Base-by-base conservation (phyloP, 2,329 filamentous ascomycete species). In the Fusarium incarnatum region DNA sequence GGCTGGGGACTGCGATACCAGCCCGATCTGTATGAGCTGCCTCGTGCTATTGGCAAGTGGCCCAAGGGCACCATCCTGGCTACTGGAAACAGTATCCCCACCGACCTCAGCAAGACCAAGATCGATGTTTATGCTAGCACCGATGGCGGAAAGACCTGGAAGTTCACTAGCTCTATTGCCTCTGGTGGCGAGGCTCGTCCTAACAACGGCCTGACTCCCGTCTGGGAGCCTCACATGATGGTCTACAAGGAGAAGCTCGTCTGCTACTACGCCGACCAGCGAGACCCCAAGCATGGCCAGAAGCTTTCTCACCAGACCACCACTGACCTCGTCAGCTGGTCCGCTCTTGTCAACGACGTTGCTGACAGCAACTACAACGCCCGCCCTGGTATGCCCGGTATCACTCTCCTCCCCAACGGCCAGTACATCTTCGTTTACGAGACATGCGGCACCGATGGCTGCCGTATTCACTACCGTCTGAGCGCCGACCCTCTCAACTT, bases 171-270 rank as follows among this genome's bases (percentile, higher is more conserved):
- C 62, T 85, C 88, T 69, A 86, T 93, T 46, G 90, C 90, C 1
- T 80, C 82, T 3, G 91, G 91, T 34, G 89, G 89, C n/a, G 83
- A 83, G 48, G 89, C 90, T 4, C 73, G 81, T 1, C 86, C 90
- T 5, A 84, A 87, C 73, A 91, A 93, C 73, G 90, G 88, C 2
- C 77, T 88, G 40, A 91, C 89, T 0, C 89, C 90, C 1, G 88
- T 93, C 22, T 93, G 91, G 91, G 91, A 93, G 77, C 91, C 91
- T 0, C 92, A 91, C 77, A 79, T 93, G 56, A 76, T 88, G 76
- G 81, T 85, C 28, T 84, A 89, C 74, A 79, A 91, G 49, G 83
- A 87, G 56, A 81, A 87, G 48, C 79, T 93, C 12, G 84, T 92
- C 41, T 83, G 85, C 74, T 93, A 91, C 81, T 93, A 92, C 80